phyloP scores from a whole-genome alignment of 176 grass and related monocot genomes.

The Cymbopogon citratus region DNA sequence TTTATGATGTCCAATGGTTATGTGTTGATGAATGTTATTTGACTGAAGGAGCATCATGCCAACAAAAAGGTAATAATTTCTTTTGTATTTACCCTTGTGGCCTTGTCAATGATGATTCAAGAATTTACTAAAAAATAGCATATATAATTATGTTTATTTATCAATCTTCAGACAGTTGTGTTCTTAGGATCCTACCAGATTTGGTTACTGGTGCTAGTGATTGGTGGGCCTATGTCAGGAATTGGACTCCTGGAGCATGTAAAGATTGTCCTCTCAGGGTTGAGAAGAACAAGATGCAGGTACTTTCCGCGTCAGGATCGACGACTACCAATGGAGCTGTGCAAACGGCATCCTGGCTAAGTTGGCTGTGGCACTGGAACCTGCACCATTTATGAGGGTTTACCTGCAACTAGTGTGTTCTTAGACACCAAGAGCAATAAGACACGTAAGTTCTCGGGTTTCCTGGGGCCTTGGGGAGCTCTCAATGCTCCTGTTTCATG shows the following conservation, averaged over 20 bases:
- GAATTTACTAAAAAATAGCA: background rate
- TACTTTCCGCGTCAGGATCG: background rate
- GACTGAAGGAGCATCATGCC: background rate
- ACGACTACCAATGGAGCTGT: background rate
- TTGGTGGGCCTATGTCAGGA: background rate
- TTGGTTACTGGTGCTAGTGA: background rate
- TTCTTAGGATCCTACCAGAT: background rate
- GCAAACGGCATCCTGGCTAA: background rate
- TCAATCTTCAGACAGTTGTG: background rate
- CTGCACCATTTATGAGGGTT: background rate
- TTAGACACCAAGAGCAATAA: background rate
- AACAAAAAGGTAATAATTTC: background rate
- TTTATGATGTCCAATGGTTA: background rate
- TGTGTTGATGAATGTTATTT: slow-evolving; percentile 3
- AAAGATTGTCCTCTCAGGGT: background rate
- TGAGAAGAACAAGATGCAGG: background rate
- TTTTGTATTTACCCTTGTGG: background rate
- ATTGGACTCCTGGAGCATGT: background rate
- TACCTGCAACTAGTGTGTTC: background rate
- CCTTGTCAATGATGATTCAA: background rate
- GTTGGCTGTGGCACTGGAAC: background rate
- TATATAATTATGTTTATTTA: background rate
- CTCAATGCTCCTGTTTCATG: background rate
- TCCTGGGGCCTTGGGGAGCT: background rate
- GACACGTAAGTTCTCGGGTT: background rate